Evolutionary conservation across 768 basidiomycete genomes (phyloP), one percentile per base, ranked within the genome.

Genomic region (Termitomyces sp.): DNA sequence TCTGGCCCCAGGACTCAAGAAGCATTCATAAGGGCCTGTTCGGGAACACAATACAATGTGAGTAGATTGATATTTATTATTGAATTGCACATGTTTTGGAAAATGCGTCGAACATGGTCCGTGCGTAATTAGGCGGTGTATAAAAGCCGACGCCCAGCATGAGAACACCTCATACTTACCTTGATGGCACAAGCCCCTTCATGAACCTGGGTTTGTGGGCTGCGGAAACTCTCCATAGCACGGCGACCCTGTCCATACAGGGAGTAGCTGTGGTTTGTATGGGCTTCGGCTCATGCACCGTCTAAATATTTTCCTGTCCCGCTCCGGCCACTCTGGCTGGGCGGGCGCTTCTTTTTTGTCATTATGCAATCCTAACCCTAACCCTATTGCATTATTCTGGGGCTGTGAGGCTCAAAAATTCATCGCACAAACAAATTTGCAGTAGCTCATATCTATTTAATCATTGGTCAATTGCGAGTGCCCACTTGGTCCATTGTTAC

Each of bases 211-310:
- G 78, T 71, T 73, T 82, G 72, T 80, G 81, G 84, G 79, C 75
- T 63, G 71, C 76, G 69, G 77, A 77, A 71, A 74, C 65, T 71
- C 77, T 79, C 72, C 83, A 84, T 84, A 83, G 83, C 82, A 84
- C 81, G 83, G 83, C 82, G 83, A 84, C 83, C 80, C 64, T 85
- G 82, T 84, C 83, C 83, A 71, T 61, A 72, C 79, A 84, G 81
- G 79, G 81, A 76, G 76, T 73, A 66, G 71, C 66, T 55, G 61
- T 59, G 71, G 76, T 67, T 79, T 79, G 79, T 81, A 75, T 82
- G 78, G 65, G 79, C 80, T 79, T 79, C 76, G 79, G 82, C 75
- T 75, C 78, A 83, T 81, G 82, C 79, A 80, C 77, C 72, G 75
- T 81, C 81, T 72, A 56, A 82, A 82, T 83, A 83, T 82, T 83